A percentile compares a stretch with the other conserved stretches of the same genome.
phyloP scores from a whole-genome alignment of 2,329 filamentous ascomycete genomes.

The Paramyrothecium roridum region DNA sequence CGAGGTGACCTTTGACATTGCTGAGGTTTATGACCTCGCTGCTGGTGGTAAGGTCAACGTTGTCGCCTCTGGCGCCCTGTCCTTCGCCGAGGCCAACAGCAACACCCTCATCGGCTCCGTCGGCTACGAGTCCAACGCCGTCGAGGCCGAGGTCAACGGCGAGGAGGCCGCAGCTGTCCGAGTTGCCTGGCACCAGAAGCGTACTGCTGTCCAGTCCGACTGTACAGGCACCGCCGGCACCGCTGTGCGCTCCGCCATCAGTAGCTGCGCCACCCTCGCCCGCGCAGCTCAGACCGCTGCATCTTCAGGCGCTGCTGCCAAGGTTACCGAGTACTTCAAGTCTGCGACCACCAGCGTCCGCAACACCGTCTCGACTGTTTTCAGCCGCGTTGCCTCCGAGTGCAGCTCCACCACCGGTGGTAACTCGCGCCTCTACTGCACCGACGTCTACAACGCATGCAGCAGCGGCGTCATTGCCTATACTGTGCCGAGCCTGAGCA shows the following conservation, averaged over 20 bases:
- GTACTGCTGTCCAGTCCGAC: constrained; percentile 47
- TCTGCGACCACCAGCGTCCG: constrained; percentile 41
- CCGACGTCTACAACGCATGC: constrained; percentile 54
- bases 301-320: constrained; percentile 42
- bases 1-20: constrained; percentile 51
- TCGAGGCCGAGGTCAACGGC: constrained; percentile 56
- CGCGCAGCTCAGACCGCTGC: constrained; percentile 49
- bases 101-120: constrained; percentile 53
- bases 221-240: constrained; percentile 47
- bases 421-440: constrained; percentile 54
- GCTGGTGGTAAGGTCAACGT: constrained; percentile 54
- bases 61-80: constrained; percentile 52
- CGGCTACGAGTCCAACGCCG: constrained; percentile 55
- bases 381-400: constrained; percentile 48
- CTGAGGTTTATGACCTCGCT: constrained; percentile 50
- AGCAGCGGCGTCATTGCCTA: constrained; percentile 53
- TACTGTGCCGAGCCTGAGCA: constrained; percentile 49
- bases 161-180: constrained; percentile 47
- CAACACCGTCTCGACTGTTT: constrained; percentile 48
- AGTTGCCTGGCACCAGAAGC: constrained; percentile 46
- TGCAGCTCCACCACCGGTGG: constrained; percentile 48
- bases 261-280: constrained; percentile 52
- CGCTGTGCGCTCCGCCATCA: constrained; percentile 46
- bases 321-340: constrained; percentile 63
- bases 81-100: constrained; percentile 48